phyloP scores from a whole-genome alignment of 768 basidiomycete species.

The Russula lepida region DNA sequence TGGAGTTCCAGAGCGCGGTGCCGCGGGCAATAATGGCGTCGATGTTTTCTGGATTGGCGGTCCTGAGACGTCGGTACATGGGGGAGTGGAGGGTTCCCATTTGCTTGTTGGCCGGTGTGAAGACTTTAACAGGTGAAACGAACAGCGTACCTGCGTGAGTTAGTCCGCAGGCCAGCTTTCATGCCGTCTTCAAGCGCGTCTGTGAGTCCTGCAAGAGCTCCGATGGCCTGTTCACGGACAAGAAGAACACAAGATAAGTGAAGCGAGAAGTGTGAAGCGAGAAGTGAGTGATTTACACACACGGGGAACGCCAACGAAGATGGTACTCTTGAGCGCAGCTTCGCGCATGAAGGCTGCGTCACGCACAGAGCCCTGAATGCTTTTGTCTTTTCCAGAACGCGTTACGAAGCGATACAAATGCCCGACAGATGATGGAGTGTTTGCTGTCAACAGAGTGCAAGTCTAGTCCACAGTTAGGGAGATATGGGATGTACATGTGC shows the following conservation, averaged over 20 bases:
- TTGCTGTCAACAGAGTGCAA: slow-evolving; percentile 74
- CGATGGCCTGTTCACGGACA: slow-evolving; percentile 47
- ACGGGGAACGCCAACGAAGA: slow-evolving; percentile 82
- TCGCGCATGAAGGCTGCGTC: slow-evolving; percentile 84
- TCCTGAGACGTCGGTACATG: too few species aligned
- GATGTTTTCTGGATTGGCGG: slow-evolving; percentile 44
- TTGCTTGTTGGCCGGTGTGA: slow-evolving; percentile 3
- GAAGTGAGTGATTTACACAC: slow-evolving; percentile 31
- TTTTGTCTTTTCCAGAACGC: slow-evolving; percentile 32
- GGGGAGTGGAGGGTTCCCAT: not conserved
- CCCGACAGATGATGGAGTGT: slow-evolving; percentile 70
- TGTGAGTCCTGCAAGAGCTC: slow-evolving; percentile 68
- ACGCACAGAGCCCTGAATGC: slow-evolving; percentile 40
- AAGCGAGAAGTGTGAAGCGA: not conserved
- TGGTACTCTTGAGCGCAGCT: slow-evolving; percentile 79
- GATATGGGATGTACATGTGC: not conserved
- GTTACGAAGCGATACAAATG: slow-evolving; percentile 77
- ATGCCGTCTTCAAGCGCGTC: slow-evolving; percentile 78
- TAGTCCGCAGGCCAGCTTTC: slow-evolving; percentile 55
- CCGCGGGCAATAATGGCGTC: slow-evolving; percentile 64
- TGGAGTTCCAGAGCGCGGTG: slow-evolving; percentile 68
- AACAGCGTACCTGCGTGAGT: slow-evolving; percentile 36
- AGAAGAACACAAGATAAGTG: not conserved
- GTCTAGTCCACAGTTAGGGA: slow-evolving; percentile 38
- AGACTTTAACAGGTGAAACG: slow-evolving; percentile 11